Percentiles rank a stretch among this genome's conserved stretches.
Conservation (phyloP, 345 rosid genomes). For the Angophora floribunda region DNA sequence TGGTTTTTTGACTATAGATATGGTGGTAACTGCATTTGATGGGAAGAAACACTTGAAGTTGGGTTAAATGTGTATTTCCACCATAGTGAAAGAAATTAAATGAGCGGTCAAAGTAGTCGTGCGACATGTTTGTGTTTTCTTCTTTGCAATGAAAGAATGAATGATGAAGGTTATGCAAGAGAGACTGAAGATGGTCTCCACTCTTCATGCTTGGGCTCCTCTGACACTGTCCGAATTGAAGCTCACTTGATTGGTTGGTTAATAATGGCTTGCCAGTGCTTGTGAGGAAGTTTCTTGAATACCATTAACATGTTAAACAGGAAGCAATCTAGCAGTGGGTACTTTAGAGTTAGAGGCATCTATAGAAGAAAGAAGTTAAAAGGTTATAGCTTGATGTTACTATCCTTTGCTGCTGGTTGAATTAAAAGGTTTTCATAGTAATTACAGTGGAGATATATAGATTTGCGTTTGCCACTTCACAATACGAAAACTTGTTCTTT, state of each 20-base stretch:
- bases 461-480: background rate
- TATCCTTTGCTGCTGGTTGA: background rate
- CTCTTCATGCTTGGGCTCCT: background rate
- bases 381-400: background rate
- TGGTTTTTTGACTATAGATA: background rate
- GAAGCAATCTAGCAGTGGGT: background rate
- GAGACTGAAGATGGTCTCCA: background rate
- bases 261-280: background rate
- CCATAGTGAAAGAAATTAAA: background rate
- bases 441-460: background rate
- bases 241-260: background rate
- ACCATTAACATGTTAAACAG: background rate
- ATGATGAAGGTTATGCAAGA: background rate
- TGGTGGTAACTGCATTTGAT: background rate
- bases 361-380: background rate
- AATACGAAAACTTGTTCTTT: background rate
- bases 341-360: background rate
- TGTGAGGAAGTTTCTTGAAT: background rate
- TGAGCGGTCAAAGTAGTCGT: background rate
- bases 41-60: background rate
- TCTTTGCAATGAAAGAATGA: background rate
- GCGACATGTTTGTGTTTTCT: background rate
- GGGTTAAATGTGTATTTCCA: background rate
- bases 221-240: background rate
- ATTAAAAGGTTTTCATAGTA: background rate